Base-by-base conservation (phyloP, 1,139 yeast species). In the Trichomonascaceae sp. region DNA sequence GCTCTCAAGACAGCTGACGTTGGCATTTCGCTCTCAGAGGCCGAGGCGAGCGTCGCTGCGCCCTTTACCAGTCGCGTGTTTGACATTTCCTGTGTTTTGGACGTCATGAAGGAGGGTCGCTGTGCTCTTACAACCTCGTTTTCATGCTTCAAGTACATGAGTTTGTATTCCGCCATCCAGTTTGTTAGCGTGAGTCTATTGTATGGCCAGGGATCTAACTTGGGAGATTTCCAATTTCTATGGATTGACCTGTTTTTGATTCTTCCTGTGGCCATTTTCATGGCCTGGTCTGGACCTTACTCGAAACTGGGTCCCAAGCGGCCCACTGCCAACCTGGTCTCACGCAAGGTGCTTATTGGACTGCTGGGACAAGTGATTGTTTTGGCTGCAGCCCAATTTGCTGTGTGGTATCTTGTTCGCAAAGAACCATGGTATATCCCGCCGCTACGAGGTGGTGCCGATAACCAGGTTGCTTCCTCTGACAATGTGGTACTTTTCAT, bases 21-120 rank as follows among this genome's bases (percentile, higher is more conserved):
- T 30, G 98, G 99, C 15, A 76, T 92, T 20, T 87, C 97, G 0
- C 64, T 89, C 32, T 81, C 95, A 22, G 98, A 89, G 53, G 98
- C 98, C 0, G 99, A 89, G 54, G 98, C 98, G 0, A 81, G 94
- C 4, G 96, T 92, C 15, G 98, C 98, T 1, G 97, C 98, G 0
- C 98, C 99, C 2, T 89, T 89, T 54, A 92, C 99, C 0, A 82
- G 95, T 1, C 69, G 92, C 33, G 58, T 71, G 1, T 89, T 89
- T 59, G 95, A 89, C 46, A 85, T 89, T 28, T 76, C 94, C 2
- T 89, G 98, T 61, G 94, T 89, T 17, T 60, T 84, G 44, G 85
- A 82, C 51, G 89, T 92, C 3, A 84, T 89, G 39, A 75, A 72
- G 47, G 98, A 92, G 56, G 99, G 99, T 9, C 68, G 99, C 42